Conservation (phyloP, 2,329 filamentous ascomycete genomes). For the Alternaria rosae region DNA sequence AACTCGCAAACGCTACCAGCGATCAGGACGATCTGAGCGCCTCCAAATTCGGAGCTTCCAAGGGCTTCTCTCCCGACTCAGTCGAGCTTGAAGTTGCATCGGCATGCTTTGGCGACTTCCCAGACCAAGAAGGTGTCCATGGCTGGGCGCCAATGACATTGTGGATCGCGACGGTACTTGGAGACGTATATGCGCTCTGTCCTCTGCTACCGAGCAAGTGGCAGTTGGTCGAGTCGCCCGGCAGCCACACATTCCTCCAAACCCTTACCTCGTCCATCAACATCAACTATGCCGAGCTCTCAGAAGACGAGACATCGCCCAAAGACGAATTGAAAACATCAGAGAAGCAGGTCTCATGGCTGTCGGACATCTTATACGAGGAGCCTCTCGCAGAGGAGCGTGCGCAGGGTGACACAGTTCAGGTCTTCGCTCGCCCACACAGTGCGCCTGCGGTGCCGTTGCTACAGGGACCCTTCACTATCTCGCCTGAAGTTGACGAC, state of each 20-base stretch:
- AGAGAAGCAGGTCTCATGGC: constrained; percentile 67
- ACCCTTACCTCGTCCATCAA: constrained; percentile 85
- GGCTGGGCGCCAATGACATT: constrained; percentile 94
- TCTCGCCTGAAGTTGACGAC: constrained; percentile 60
- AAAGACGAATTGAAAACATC: constrained; percentile 52
- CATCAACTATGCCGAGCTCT: constrained; percentile 61
- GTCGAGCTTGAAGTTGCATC: constrained; percentile 95
- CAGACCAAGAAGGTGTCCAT: constrained; percentile 62
- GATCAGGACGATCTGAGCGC: constrained; percentile 84
- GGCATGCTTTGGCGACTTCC: constrained; percentile 82
- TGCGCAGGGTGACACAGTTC: constrained; percentile 52
- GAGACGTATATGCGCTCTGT: constrained; percentile 92
- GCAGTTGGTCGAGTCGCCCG: constrained; percentile 61
- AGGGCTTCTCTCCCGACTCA: constrained; percentile 84
- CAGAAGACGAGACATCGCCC: constrained; percentile 48
- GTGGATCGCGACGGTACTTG: constrained; percentile 94
- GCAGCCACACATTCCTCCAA: constrained; percentile 74
- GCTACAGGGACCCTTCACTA: constrained; percentile 68
- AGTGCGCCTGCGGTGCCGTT: constrained; percentile 64
- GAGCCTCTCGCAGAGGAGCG: constrained; percentile 56
- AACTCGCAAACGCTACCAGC: constrained; percentile 83
- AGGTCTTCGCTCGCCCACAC: constrained; percentile 64
- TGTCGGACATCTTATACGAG: constrained; percentile 57
- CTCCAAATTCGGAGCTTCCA: constrained; percentile 75
- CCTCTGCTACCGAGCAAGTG: constrained; percentile 88